Evolutionary conservation across 179 eudicot genomes (phyloP), one percentile per base, ranked within the genome.

Genomic region (Silene vulgaris): DNA sequence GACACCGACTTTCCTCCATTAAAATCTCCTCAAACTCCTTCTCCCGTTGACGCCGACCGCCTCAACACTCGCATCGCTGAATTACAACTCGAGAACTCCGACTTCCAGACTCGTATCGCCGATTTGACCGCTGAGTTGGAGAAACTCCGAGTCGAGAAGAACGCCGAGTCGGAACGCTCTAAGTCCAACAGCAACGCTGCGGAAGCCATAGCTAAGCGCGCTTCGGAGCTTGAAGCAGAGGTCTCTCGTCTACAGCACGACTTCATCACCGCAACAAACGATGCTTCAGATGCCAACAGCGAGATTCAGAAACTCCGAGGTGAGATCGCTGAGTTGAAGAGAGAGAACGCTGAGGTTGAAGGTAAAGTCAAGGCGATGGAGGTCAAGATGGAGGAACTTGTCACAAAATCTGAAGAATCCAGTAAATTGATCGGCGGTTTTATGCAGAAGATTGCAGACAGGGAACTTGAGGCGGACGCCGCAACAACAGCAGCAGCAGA

Each of bases 181-280:
- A 61, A 16, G 40, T 52, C 63, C 6, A 52, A 5, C 6, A 5
- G 32, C 8, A 28, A 71, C 14, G 63, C 74, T 23, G 74, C 74
- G 63, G 74, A 71, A 20, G 30, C 16, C 40, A 16, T 52, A 26
- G 74, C 63, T 40, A 71, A 71, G 11, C 40, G 74, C 12, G 74
- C 32, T 30, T 30, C 32, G 32, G 32, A 30, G 32, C 32, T 71
- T 28, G 74, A 71, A 52, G 63, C 26, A 3, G 74, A 71, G 62
- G 21, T 71, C 63, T 21, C 74, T 21, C 74, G 74, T 52, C 61
- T 71, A 26, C 74, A 52, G 19, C 74, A 71, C 63, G 74, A 71
- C 43, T 52, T 71, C 17, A 52, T 71, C 40, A 71, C 63, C 23
- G 45, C 62, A 8, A 23, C 43, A 3, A 28, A 52, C 63, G 74